These are phyloP conservation scores for Apophysomyces ossiformis DNA, from an alignment of 371 early-diverging fungal species.

Conservation along the genomic window DNA sequence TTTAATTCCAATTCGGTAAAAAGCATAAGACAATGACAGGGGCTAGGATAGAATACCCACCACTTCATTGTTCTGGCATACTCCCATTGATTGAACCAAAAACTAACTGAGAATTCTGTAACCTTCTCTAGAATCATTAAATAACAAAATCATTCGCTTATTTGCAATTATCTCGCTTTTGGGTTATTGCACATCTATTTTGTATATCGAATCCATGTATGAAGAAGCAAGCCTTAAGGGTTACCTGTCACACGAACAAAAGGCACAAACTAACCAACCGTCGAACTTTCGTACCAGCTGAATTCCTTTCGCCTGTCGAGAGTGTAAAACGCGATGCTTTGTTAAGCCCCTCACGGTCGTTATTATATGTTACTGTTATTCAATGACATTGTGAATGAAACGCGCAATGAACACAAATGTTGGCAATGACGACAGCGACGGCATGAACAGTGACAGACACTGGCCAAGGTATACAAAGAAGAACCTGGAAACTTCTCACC, in stretches of 20 bases:
- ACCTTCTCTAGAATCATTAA: no score
- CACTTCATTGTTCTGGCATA: not conserved
- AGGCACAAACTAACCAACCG: not conserved
- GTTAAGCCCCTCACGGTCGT: not conserved
- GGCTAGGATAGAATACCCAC: not conserved
- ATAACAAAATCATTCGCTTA: no score
- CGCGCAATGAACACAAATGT: not conserved
- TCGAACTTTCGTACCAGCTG: not conserved
- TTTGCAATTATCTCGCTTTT: no score
- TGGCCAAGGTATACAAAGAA: not conserved
- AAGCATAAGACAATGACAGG: no score
- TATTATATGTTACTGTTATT: not conserved
- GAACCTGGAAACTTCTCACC: not conserved
- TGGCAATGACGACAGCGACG: not conserved
- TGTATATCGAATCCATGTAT: no score
- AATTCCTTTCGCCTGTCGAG: not conserved
- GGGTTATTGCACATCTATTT: not conserved
- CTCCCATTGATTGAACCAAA: not conserved
- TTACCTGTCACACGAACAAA: constrained; percentile 3
- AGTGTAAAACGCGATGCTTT: not conserved
- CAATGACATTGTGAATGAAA: not conserved
- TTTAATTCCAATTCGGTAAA: no score
- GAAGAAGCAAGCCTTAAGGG: not conserved
- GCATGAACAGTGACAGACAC: not conserved
- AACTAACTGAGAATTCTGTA: not conserved